Evolutionary conservation across 805 yeast genomes (phyloP).

Genomic region (Wickerhamiella allomyrinae): DNA sequence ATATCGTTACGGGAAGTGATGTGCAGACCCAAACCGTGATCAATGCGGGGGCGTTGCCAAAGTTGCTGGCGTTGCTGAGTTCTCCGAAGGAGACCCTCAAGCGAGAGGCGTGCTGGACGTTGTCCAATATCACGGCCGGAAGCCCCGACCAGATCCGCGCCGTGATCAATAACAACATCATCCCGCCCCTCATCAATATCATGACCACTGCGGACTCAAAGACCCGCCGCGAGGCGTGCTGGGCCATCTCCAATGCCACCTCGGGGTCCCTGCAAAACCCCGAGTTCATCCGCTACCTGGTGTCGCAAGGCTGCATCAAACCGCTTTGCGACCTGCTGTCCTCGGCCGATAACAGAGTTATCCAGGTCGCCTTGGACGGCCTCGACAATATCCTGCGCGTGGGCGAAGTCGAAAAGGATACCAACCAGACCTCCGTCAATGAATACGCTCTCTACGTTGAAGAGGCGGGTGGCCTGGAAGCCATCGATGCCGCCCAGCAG

Average conservation of each 20-base stretch:
- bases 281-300: constrained; percentile 85
- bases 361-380: constrained; percentile 91
- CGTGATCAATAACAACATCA: constrained; percentile 83
- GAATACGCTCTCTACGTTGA: constrained; percentile 85
- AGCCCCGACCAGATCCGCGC: constrained; percentile 91
- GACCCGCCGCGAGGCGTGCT: constrained; percentile 96
- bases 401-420: constrained; percentile 86
- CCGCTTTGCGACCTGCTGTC: constrained; percentile 87
- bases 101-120: constrained; percentile 98
- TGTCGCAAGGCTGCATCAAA: constrained; percentile 89
- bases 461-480: constrained; percentile 98
- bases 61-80: constrained; percentile 61
- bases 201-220: constrained; percentile 78
- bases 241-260: constrained; percentile 97
- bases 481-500: constrained; percentile 82
- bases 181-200: constrained; percentile 76
- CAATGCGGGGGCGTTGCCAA: constrained; percentile 81
- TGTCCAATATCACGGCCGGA: constrained; percentile 96
- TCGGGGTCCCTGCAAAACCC: constrained; percentile 89
- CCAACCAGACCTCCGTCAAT: constrained; percentile 52
- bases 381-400: constrained; percentile 84
- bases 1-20: constrained; percentile 95
- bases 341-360: constrained; percentile 78
- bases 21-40: constrained; percentile 89
- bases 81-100: constrained; percentile 84